These are phyloP conservation scores for Aspergillus hortae DNA, from an alignment of 2,329 filamentous ascomycete species.

Conservation along the genomic window DNA sequence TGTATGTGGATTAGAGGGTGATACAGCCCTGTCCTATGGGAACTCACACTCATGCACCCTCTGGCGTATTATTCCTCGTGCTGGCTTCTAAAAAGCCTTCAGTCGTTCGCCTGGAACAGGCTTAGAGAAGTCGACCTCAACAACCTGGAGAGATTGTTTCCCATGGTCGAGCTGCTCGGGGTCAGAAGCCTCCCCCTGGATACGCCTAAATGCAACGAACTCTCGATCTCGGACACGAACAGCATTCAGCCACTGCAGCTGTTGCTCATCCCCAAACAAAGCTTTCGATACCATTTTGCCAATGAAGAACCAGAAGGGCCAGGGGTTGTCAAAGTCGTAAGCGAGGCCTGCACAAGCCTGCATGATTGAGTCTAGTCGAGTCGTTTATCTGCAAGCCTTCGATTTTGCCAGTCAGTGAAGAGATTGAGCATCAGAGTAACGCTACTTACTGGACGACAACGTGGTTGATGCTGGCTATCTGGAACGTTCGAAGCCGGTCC, in stretches of 20 bases:
- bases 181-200: background rate
- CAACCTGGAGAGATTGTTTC: background rate
- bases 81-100: conserved; percentile 11
- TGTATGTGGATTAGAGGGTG: background rate
- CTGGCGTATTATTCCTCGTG: conserved; percentile 6
- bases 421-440: background rate
- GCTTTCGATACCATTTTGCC: conserved; percentile 10
- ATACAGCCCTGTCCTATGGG: background rate
- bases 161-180: background rate
- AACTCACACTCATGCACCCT: conserved; percentile 3
- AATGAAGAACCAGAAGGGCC: conserved; percentile 12
- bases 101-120: conserved; percentile 9
- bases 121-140: conserved; percentile 11
- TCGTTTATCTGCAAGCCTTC: conserved; percentile 8
- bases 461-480: background rate
- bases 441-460: conserved; percentile 7
- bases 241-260: conserved; percentile 10
- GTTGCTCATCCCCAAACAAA: conserved; percentile 6
- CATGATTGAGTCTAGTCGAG: conserved; percentile 11
- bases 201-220: conserved; percentile 11
- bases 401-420: background rate
- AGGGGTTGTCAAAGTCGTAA: conserved; percentile 10
- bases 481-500: background rate
- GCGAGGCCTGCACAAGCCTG: conserved; percentile 1
- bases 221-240: conserved; percentile 8